phyloP scores from a whole-genome alignment of 768 basidiomycete species.

The Amanita phalloides region DNA sequence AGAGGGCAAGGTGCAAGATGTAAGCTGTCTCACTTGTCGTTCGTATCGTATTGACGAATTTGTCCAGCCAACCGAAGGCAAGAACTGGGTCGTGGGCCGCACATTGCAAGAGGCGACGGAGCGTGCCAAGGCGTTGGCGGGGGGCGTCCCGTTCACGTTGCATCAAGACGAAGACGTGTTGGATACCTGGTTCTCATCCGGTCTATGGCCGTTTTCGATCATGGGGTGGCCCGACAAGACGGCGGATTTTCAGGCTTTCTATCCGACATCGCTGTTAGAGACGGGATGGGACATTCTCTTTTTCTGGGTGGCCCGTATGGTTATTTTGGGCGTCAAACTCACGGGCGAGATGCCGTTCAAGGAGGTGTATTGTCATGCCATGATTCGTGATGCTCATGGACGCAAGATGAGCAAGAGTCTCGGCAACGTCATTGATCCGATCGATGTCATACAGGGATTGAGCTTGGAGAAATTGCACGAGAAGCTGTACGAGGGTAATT shows the following conservation, averaged over 20 bases:
- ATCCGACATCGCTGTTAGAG: conserved; percentile 85
- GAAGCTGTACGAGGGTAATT: conserved; percentile 82
- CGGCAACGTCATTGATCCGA: conserved; percentile 95
- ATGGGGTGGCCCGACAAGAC: conserved; percentile 99
- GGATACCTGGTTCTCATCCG: conserved; percentile 99
- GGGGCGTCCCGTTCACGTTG: conserved; percentile 56
- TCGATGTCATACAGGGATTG: conserved; percentile 87
- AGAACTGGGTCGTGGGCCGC: conserved; percentile 89
- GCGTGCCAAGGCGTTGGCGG: conserved; percentile 61
- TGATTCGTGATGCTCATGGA: conserved; percentile 98
- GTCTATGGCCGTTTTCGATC: conserved; percentile 94
- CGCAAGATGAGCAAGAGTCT: conserved; percentile 99
- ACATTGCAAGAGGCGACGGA: conserved; percentile 65
- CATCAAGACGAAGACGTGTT: conserved; percentile 96
- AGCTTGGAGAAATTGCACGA: conserved; percentile 70
- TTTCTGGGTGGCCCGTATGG: conserved; percentile 99
- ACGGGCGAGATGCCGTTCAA: conserved; percentile 90
- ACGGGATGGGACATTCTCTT: conserved; percentile 99
- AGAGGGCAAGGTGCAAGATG: conserved; percentile 65
- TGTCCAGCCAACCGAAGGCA: conserved; percentile 50
- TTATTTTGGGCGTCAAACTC: conserved; percentile 79
- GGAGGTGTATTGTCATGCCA: conserved; percentile 95
- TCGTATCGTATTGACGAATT: background rate
- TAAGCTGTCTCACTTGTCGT: conserved; percentile 17
- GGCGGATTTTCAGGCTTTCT: conserved; percentile 67